Evolutionary conservation across 2,329 filamentous ascomycete species (phyloP), one percentile per base, ranked within the genome.

Genomic region (Stachybotrys elegans): DNA sequence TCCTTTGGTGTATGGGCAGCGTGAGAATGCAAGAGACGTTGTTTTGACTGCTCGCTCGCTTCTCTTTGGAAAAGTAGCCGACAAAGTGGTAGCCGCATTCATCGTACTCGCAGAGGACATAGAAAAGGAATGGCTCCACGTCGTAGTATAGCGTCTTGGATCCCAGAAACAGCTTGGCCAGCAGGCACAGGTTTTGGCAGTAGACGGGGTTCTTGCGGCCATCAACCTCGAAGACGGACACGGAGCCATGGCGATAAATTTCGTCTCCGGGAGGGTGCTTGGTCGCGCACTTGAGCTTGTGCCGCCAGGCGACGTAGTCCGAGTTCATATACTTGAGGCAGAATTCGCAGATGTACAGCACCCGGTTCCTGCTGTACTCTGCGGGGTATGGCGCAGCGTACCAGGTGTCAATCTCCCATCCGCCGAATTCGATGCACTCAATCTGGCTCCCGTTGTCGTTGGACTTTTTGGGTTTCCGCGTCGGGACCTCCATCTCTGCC

Each of bases 301-400:
- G 93, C 43, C 93, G 81, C 89, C 92, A 97, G 13, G 93, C 92
- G 22, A 98, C 93, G 57, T 95, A 97, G 62, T 96, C 92, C 16
- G 93, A 97, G 65, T 94, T 95, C 90, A 98, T 96, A 70, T 98
- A 98, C 68, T 97, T 98, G 48, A 98, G 75, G 62, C 93, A 98
- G 65, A 97, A 98, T 65, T 98, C 94, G 74, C 93, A 98, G 51
- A 98, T 97, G 67, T 95, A 97, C n/a, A 98, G 78, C 29, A 95
- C 87, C 22, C 88, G 84, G 61, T 98, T 97, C 51, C 92, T 83
- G 63, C 90, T 97, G 71, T 98, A 98, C 67, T 98, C 93, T 62
- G 96, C 93, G 0, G 93, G 93, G 61, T 98, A 98, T 12, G 93
- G 94, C 31, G 93, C 93, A 22, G 93, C 92, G 67, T 98, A 96